phyloP scores from a whole-genome alignment of 768 basidiomycete species.

The Pulveroboletus sp. region DNA sequence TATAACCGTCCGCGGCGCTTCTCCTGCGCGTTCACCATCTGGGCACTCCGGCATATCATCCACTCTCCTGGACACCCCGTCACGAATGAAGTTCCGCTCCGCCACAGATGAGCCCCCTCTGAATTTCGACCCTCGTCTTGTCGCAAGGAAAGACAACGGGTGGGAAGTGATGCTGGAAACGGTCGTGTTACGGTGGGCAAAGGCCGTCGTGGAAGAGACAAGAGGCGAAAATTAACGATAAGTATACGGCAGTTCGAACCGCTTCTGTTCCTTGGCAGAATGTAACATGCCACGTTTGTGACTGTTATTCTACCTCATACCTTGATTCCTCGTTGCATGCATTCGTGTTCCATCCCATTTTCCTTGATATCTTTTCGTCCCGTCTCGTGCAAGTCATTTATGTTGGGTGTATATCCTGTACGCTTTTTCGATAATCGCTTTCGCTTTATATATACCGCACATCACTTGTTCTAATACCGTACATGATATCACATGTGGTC shows the following conservation, averaged over 20 bases:
- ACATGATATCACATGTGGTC: slow-evolving; percentile 10
- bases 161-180: slow-evolving; percentile 80
- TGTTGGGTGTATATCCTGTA: slow-evolving; percentile 4
- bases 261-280: background rate
- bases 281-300: background rate
- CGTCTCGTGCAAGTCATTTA: background rate
- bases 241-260: slow-evolving; percentile 1
- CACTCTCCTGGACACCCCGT: slow-evolving; percentile 18
- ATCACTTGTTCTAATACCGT: slow-evolving; percentile 12
- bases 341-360: background rate
- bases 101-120: slow-evolving; percentile 45
- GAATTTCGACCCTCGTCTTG: slow-evolving; percentile 65
- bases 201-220: slow-evolving; percentile 63
- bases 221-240: slow-evolving; percentile 36
- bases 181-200: slow-evolving; percentile 62
- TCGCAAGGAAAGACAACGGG: slow-evolving; percentile 69
- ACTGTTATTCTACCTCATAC: slow-evolving; percentile 8
- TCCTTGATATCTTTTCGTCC: background rate
- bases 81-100: slow-evolving; percentile 36
- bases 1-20: slow-evolving; percentile 19
- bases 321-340: slow-evolving; percentile 9
- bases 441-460: slow-evolving; percentile 10
- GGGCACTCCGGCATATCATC: slow-evolving; percentile 3
- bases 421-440: background rate
- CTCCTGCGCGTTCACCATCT: slow-evolving; percentile 20